A percentile compares a stretch with the other conserved stretches of the same genome.
phyloP scores from a whole-genome alignment of 441 rosid genomes.

The Gossypium laxum region DNA sequence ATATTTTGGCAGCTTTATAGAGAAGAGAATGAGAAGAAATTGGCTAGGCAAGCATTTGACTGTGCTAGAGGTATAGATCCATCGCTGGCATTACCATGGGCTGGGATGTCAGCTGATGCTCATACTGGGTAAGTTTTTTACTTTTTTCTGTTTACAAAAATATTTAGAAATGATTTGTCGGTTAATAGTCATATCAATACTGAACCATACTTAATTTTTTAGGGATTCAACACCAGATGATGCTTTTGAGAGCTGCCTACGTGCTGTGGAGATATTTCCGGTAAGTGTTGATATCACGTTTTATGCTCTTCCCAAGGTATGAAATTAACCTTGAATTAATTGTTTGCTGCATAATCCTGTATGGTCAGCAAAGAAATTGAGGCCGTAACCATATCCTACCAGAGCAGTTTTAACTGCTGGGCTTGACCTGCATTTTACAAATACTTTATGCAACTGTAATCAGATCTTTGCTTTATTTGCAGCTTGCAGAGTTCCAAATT shows the following conservation, averaged over 20 bases:
- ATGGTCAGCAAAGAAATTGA: background rate
- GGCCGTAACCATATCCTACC: constrained; percentile 6
- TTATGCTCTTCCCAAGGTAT: background rate
- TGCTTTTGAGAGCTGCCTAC: constrained; percentile 84
- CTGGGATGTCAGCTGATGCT: constrained; percentile 84
- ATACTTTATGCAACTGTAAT: background rate
- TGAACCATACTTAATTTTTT: constrained; percentile 20
- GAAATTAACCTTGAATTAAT: constrained; percentile 2
- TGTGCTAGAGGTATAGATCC: constrained; percentile 95
- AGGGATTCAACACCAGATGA: constrained; percentile 59
- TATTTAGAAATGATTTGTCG: background rate
- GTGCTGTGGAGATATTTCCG: constrained; percentile 78
- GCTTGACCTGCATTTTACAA: background rate
- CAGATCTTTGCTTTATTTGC: constrained; percentile 23
- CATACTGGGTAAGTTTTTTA: constrained; percentile 42
- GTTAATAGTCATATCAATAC: constrained; percentile 15
- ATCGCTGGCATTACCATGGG: constrained; percentile 94
- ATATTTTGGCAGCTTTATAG: constrained; percentile 55
- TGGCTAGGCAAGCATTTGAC: constrained; percentile 86
- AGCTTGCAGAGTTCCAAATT: constrained; percentile 87
- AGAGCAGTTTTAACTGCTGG: background rate
- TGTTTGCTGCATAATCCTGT: background rate
- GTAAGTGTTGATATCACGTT: constrained; percentile 32
- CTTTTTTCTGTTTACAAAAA: constrained; percentile 9
- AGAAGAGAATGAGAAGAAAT: constrained; percentile 48